These are phyloP conservation scores for Phyllosticta paracitricarpa DNA, from an alignment of 2,329 filamentous ascomycete genomes.

Conservation along the genomic window DNA sequence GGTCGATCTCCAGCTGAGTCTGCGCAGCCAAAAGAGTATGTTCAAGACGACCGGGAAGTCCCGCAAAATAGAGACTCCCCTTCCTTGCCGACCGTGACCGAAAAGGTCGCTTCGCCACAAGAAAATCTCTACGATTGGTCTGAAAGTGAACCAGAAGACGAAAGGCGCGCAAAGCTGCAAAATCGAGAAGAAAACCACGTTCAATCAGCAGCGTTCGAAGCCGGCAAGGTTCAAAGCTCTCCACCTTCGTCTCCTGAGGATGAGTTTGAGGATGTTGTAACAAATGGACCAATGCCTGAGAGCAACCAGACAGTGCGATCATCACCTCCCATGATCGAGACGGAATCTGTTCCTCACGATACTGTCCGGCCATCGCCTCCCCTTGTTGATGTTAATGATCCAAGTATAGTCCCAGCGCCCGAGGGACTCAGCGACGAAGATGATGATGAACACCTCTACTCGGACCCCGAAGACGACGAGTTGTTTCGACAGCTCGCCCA, in stretches of 20 bases:
- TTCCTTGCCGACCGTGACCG: neutral
- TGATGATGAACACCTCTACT: slow-evolving; percentile 37
- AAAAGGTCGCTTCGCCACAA: neutral
- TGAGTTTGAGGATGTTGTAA: slow-evolving; percentile 35
- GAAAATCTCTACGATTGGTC: slow-evolving; percentile 32
- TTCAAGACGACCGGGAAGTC: neutral
- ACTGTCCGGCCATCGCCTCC: slow-evolving; percentile 13
- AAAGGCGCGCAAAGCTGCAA: neutral
- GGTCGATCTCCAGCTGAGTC: slow-evolving; percentile 34
- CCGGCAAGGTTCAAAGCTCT: slow-evolving; percentile 14
- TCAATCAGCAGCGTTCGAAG: neutral
- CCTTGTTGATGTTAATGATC: slow-evolving; percentile 17
- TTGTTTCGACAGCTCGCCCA: slow-evolving; percentile 75
- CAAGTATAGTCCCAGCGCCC: slow-evolving; percentile 19
- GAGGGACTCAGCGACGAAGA: slow-evolving; percentile 11
- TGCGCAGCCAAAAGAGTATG: slow-evolving; percentile 17
- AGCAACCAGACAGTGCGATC: neutral
- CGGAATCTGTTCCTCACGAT: neutral
- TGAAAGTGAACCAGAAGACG: slow-evolving; percentile 36
- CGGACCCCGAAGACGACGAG: slow-evolving; percentile 87
- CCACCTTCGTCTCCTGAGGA: slow-evolving; percentile 41
- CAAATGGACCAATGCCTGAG: slow-evolving; percentile 18
- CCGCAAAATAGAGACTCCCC: neutral
- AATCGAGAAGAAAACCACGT: neutral
- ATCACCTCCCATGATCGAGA: neutral